Evolutionary conservation across 257 asterid genomes (phyloP).

Genomic region (Jaltomata sinuosa): DNA sequence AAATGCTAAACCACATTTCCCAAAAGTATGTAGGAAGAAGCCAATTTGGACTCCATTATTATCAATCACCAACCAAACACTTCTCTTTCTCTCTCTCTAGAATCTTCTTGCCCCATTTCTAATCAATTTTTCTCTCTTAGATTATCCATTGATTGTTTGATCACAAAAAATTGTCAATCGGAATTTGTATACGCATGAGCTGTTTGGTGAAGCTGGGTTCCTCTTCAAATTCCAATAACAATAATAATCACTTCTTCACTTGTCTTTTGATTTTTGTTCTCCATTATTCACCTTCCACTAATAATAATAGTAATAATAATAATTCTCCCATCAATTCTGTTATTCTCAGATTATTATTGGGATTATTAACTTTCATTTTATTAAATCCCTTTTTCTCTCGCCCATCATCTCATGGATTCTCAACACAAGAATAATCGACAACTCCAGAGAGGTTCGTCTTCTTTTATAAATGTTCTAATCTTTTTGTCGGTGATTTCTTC

Average conservation of each 20-base stretch:
- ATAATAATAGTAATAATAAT: neutral
- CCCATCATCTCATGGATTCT: constrained; percentile 41
- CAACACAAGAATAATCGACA: constrained; percentile 50
- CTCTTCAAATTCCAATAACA: constrained; percentile 27
- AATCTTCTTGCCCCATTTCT: too few species aligned
- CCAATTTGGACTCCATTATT: neutral
- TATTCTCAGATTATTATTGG: constrained; percentile 11
- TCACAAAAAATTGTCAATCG: neutral
- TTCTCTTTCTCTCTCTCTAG: neutral
- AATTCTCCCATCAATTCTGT: neutral
- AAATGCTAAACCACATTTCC: neutral
- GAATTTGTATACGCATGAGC: constrained; percentile 71
- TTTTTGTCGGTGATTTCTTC: neutral
- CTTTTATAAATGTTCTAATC: too few species aligned
- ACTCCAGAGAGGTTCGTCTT: constrained; percentile 42
- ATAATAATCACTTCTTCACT: constrained; percentile 16
- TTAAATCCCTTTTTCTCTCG: neutral
- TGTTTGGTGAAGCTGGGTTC: constrained; percentile 59
- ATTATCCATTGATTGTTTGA: neutral
- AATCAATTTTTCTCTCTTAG: neutral
- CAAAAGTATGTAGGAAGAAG: neutral
- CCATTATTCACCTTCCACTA: constrained; percentile 16
- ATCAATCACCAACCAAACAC: neutral
- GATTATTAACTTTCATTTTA: constrained; percentile 21
- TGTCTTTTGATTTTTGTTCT: constrained; percentile 17